A percentile compares a stretch with the other conserved stretches of the same genome.
Evolutionary conservation across 345 rosid species (phyloP).

Genomic region (Laguncularia racemosa): DNA sequence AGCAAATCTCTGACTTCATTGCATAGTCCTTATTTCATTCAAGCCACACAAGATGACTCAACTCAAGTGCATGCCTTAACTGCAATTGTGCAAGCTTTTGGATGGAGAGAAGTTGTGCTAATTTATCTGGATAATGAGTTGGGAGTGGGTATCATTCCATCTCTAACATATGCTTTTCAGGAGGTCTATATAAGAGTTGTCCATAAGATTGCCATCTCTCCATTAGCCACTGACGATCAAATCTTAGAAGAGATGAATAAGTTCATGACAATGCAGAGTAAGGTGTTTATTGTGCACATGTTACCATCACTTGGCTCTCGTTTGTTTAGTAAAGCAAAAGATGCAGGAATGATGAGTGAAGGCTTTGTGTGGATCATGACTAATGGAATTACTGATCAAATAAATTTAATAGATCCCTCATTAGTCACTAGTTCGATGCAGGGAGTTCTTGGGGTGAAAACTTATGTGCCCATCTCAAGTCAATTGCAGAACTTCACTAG

Average conservation of each 20-base stretch:
- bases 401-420: background rate
- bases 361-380: slow-evolving; percentile 1
- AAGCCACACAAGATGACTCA: background rate
- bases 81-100: slow-evolving; percentile 1
- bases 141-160: background rate
- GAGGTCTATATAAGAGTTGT: background rate
- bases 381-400: background rate
- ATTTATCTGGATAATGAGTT: slow-evolving; percentile 1
- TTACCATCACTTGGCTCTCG: background rate
- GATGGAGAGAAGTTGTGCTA: background rate
- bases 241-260: background rate
- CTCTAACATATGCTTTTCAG: background rate
- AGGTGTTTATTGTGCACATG: background rate
- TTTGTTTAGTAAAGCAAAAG: background rate
- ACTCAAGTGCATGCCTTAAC: background rate
- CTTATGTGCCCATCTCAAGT: slow-evolving; percentile 7
- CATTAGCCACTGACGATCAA: background rate
- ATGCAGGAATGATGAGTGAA: background rate
- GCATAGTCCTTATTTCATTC: background rate
- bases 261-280: slow-evolving; percentile 1
- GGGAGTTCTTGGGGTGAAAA: background rate
- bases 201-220: background rate
- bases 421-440: background rate
- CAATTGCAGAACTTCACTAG: slow-evolving; percentile 23
- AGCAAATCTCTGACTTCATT: background rate